A percentile compares a stretch with the other conserved stretches of the same genome.
These are phyloP conservation scores for Flaveria bidentis DNA, from an alignment of 129 eudicot genomes.

Conservation along the genomic window DNA sequence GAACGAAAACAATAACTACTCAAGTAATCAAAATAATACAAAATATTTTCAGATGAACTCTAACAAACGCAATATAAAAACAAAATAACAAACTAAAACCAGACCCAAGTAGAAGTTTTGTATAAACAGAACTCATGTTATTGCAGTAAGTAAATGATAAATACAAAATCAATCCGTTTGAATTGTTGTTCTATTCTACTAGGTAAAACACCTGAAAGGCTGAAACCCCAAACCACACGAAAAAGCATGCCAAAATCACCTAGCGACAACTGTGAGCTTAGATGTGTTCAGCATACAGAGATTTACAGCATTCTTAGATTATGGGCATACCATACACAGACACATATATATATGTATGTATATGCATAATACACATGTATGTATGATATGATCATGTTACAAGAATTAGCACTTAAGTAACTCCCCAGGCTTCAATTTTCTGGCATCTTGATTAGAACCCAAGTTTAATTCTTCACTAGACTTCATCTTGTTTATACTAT, in stretches of 20 bases:
- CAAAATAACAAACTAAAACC: neutral
- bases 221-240: neutral
- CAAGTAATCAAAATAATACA: too few species aligned
- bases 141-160: neutral
- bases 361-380: neutral
- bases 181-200: too few species aligned
- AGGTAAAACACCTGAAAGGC: neutral
- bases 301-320: neutral
- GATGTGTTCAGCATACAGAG: neutral
- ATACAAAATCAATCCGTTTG: too few species aligned
- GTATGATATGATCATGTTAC: neutral
- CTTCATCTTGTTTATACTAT: constrained; percentile 23
- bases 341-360: too few species aligned
- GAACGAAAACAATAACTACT: too few species aligned
- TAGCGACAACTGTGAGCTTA: neutral
- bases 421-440: constrained; percentile 33
- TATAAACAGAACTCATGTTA: neutral
- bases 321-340: neutral
- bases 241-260: neutral
- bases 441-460: constrained; percentile 24
- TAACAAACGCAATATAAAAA: too few species aligned
- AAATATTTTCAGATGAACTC: neutral
- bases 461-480: constrained; percentile 9
- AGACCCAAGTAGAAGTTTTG: neutral
- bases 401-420: constrained; percentile 30